Evolutionary conservation across 805 yeast species (phyloP).

Genomic region (Pichia manshurica): DNA sequence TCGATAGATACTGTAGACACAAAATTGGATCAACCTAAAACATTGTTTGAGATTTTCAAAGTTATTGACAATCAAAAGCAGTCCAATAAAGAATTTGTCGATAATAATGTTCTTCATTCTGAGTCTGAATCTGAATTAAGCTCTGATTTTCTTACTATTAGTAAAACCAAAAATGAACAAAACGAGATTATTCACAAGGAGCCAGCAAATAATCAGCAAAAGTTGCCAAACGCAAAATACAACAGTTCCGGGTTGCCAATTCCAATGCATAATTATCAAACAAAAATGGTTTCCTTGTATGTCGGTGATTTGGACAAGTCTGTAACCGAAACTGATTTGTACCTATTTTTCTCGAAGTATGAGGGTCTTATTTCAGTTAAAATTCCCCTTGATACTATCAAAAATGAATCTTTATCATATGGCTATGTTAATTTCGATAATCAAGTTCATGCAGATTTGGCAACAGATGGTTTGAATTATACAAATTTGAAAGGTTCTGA

Average conservation of each 20-base stretch:
- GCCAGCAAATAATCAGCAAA: background rate
- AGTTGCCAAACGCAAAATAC: background rate
- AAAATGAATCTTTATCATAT: conserved; percentile 59
- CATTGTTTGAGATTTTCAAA: conserved; percentile 3
- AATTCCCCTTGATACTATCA: conserved; percentile 49
- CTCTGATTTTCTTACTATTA: conserved; percentile 9
- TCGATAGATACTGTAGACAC: conserved; percentile 3
- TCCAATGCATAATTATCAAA: conserved; percentile 4
- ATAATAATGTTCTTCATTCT: background rate
- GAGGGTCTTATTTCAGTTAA: conserved; percentile 52
- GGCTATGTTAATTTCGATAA: conserved; percentile 62
- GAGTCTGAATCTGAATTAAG: conserved; percentile 1
- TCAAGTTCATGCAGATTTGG: conserved; percentile 46
- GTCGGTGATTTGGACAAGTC: conserved; percentile 56
- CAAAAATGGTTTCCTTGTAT: conserved; percentile 36
- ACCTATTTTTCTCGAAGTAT: conserved; percentile 36
- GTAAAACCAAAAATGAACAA: background rate
- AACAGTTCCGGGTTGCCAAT: background rate
- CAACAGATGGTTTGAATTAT: conserved; percentile 54
- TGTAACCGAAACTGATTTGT: conserved; percentile 45
- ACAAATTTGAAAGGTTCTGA: conserved; percentile 36
- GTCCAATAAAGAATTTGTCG: background rate
- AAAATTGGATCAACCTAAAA: conserved; percentile 1
- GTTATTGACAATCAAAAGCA: background rate
- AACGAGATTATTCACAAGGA: background rate